phyloP scores from a whole-genome alignment of 495 filamentous ascomycete genomes.

The Aspergillus homomorphus region DNA sequence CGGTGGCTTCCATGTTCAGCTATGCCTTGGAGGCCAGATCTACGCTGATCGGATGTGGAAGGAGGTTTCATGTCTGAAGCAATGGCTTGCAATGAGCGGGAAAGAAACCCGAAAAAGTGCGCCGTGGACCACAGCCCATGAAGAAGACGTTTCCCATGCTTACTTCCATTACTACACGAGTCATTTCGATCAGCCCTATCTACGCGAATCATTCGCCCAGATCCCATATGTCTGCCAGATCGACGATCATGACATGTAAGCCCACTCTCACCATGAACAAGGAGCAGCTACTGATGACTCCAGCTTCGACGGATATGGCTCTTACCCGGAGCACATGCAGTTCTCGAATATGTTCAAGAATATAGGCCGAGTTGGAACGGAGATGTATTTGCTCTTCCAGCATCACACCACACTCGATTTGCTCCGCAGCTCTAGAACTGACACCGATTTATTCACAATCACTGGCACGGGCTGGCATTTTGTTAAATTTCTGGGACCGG shows the following conservation, averaged over 20 bases:
- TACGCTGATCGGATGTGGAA: constrained; percentile 97
- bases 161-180: constrained; percentile 99
- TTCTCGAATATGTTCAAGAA: constrained; percentile 96
- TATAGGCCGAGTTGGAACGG: constrained; percentile 93
- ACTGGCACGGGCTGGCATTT: constrained; percentile 98
- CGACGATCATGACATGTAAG: constrained; percentile 98
- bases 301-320: constrained; percentile 97
- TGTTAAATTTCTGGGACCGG: constrained; percentile 90
- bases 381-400: constrained; percentile 99
- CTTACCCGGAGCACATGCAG: constrained; percentile 98
- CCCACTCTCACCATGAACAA: constrained; percentile 13
- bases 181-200: constrained; percentile 92
- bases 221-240: constrained; percentile 92
- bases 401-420: constrained; percentile 96
- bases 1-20: constrained; percentile 89
- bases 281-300: constrained; percentile 17
- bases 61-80: constrained; percentile 84
- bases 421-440: constrained; percentile 77
- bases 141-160: constrained; percentile 91
- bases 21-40: constrained; percentile 91
- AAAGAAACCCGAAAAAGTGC: constrained; percentile 89
- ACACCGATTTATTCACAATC: constrained; percentile 91
- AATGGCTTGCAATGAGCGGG: constrained; percentile 88
- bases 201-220: constrained; percentile 94
- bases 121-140: constrained; percentile 85